phyloP scores from a whole-genome alignment of 768 basidiomycete species.

The Strobilomyces echinocephalus region DNA sequence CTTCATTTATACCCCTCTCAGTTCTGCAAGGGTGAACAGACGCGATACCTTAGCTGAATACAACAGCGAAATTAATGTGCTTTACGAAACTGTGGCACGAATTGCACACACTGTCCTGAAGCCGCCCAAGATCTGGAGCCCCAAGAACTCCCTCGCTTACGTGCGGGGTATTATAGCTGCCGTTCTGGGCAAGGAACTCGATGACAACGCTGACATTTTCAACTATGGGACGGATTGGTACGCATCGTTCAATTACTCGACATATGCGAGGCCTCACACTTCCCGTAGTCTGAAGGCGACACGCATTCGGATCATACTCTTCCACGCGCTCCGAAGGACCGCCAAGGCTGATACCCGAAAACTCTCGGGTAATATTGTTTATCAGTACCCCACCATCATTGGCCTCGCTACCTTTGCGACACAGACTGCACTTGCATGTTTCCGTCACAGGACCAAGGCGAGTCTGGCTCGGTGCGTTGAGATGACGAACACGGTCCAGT shows the following conservation, averaged over 20 bases:
- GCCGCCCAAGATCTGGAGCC: conserved; percentile 17
- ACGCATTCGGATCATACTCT: conserved; percentile 37
- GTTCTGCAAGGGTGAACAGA: conserved; percentile 6
- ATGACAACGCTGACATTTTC: conserved; percentile 10
- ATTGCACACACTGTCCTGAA: conserved; percentile 5
- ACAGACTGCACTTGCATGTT: conserved; percentile 3
- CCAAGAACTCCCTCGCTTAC: conserved; percentile 8
- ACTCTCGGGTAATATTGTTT: conserved; percentile 33
- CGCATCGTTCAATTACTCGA: neutral
- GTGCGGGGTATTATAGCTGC: conserved; percentile 13
- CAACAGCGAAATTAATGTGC: conserved; percentile 9
- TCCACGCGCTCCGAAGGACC: conserved; percentile 30
- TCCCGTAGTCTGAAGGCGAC: conserved; percentile 36
- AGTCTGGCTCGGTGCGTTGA: conserved; percentile 11
- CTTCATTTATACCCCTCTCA: conserved; percentile 3
- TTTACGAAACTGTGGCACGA: conserved; percentile 8
- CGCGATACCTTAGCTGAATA: conserved; percentile 10
- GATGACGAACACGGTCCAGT: conserved; percentile 10
- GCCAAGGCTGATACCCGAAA: conserved; percentile 16
- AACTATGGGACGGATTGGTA: conserved; percentile 11
- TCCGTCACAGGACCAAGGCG: conserved; percentile 14
- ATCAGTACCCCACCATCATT: conserved; percentile 33
- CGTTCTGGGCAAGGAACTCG: conserved; percentile 10
- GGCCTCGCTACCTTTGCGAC: conserved; percentile 16
- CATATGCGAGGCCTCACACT: neutral